Evolutionary conservation across 805 yeast genomes (phyloP).

Genomic region (Myxozyma neotropica): DNA sequence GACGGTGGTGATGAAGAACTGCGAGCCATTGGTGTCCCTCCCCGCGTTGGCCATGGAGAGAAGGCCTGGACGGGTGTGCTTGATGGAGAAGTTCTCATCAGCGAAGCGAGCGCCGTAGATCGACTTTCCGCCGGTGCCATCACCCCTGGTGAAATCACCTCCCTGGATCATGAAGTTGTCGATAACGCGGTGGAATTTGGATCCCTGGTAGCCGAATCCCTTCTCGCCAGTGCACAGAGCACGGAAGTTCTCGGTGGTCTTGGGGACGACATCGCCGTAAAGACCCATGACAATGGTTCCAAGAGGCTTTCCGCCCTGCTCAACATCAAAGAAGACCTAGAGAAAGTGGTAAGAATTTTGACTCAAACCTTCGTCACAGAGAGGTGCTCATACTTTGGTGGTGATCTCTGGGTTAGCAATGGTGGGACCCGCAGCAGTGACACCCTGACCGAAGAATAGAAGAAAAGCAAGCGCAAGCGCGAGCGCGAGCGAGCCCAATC

Average conservation of each 20-base stretch:
- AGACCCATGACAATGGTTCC: slow-evolving; percentile 88
- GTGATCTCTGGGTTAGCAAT: slow-evolving; percentile 35
- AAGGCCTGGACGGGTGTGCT: slow-evolving; percentile 55
- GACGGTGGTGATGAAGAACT: slow-evolving; percentile 92
- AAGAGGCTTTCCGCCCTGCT: slow-evolving; percentile 72
- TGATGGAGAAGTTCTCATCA: slow-evolving; percentile 73
- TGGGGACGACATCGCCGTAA: slow-evolving; percentile 83
- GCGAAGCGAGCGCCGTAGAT: slow-evolving; percentile 69
- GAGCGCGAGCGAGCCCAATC: slow-evolving; percentile 10
- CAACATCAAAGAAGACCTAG: slow-evolving; percentile 79
- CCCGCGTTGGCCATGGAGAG: slow-evolving; percentile 84
- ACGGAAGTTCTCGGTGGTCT: slow-evolving; percentile 86
- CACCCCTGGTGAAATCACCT: slow-evolving; percentile 70
- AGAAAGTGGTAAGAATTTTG: not conserved
- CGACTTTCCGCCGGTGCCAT: slow-evolving; percentile 60
- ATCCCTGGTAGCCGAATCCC: slow-evolving; percentile 64
- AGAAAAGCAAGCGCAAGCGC: slow-evolving; percentile 21
- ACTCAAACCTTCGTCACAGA: too few relatives aligned
- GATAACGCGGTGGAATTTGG: slow-evolving; percentile 74
- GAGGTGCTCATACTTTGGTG: slow-evolving; percentile 40
- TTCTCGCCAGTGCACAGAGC: slow-evolving; percentile 78
- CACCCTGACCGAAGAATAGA: slow-evolving; percentile 24
- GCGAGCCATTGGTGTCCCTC: slow-evolving; percentile 76
- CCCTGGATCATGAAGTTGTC: slow-evolving; percentile 78
- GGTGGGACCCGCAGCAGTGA: slow-evolving; percentile 19